Percentiles rank a stretch among this genome's conserved stretches.
Evolutionary conservation across 305 asterid genomes (phyloP).

Genomic region (Coffea humblotiana): DNA sequence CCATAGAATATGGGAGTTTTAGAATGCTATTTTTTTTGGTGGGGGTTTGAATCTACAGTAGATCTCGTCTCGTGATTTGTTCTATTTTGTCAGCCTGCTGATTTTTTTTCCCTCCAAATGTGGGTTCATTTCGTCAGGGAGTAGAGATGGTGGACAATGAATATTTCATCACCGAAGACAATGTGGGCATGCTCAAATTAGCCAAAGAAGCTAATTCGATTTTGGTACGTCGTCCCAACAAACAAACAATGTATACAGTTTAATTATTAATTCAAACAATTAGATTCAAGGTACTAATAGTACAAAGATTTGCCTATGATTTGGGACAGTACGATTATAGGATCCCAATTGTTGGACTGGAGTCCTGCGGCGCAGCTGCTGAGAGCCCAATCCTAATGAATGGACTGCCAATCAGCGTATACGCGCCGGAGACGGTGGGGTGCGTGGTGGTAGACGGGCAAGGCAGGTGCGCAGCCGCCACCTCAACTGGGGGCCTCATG

Average conservation of each 20-base stretch:
- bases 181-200: slow-evolving; percentile 78
- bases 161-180: slow-evolving; percentile 88
- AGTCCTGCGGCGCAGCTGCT: slow-evolving; percentile 49
- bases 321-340: slow-evolving; percentile 69
- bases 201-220: slow-evolving; percentile 92
- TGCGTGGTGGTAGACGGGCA: slow-evolving; percentile 84
- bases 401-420: slow-evolving; percentile 77
- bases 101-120: too few relatives aligned
- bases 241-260: not conserved
- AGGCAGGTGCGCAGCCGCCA: slow-evolving; percentile 92
- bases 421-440: slow-evolving; percentile 92
- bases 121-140: slow-evolving; percentile 42
- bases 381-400: slow-evolving; percentile 69
- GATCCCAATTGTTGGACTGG: slow-evolving; percentile 48
- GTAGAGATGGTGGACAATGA: slow-evolving; percentile 76
- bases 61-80: too few relatives aligned
- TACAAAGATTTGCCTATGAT: not conserved
- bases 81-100: too few relatives aligned
- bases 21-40: not conserved
- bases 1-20: not conserved
- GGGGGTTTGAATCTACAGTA: not conserved
- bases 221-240: slow-evolving; percentile 35
- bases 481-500: slow-evolving; percentile 95
- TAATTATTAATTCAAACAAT: too few relatives aligned
- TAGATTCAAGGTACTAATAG: not conserved